A percentile compares a stretch with the other conserved stretches of the same genome.
Conservation (phyloP, 768 basidiomycete species). For the Russula emetica region DNA sequence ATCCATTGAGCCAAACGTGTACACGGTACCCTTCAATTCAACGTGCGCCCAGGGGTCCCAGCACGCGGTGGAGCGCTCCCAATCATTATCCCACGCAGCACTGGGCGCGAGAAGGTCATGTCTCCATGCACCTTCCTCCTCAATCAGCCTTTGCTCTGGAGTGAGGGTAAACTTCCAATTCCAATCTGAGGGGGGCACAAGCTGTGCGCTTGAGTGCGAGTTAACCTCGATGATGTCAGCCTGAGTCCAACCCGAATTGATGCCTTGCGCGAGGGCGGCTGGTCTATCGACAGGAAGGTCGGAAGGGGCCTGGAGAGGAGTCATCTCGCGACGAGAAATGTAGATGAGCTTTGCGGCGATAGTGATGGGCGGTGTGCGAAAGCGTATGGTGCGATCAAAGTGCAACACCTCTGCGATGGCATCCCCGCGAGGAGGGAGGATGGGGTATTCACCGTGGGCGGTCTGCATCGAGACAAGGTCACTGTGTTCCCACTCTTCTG, state of each 20-base stretch:
- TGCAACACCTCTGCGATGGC: conserved; percentile 27
- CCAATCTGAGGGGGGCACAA: conserved; percentile 31
- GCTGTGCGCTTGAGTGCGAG: conserved; percentile 38
- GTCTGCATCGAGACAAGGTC: conserved; percentile 35
- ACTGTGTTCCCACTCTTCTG: conserved; percentile 26
- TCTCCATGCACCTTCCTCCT: conserved; percentile 31
- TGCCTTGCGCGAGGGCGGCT: conserved; percentile 33
- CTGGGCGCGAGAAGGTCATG: conserved; percentile 37
- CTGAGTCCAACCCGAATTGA: conserved; percentile 43
- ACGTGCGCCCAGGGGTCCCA: conserved; percentile 36
- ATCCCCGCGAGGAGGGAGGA: conserved; percentile 36
- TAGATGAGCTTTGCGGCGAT: conserved; percentile 60
- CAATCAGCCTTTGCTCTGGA: conserved; percentile 30
- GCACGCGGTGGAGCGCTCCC: conserved; percentile 51
- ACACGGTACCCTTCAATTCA: conserved; percentile 36
- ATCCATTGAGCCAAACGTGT: conserved; percentile 48
- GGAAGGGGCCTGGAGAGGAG: conserved; percentile 41
- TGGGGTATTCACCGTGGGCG: conserved; percentile 46
- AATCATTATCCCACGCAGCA: conserved; percentile 51
- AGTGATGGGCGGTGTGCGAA: conserved; percentile 45
- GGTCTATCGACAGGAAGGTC: conserved; percentile 37
- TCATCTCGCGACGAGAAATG: conserved; percentile 52
- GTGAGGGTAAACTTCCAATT: conserved; percentile 30
- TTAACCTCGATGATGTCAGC: conserved; percentile 62
- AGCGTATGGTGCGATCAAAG: conserved; percentile 27